Base-by-base conservation (phyloP, 768 basidiomycete species). In the Boletus speciosus region DNA sequence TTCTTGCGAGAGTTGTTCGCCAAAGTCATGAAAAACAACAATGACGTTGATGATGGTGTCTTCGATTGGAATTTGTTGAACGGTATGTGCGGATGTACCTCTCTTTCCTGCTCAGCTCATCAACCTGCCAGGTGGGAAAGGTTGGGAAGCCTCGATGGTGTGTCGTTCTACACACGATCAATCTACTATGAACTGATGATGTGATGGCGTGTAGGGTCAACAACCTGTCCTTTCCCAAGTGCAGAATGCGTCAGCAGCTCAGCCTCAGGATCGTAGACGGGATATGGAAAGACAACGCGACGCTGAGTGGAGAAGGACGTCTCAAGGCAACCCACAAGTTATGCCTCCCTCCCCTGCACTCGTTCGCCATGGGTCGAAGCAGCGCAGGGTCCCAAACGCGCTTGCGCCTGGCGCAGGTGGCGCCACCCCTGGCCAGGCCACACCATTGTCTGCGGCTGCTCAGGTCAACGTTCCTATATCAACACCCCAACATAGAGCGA, bases 11-110 rank as follows among this genome's bases (percentile, higher is more conserved):
- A 98, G 63, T 77, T 99, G 50, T 98, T 98, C 70, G 80, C 86
- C 52, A 98, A 98, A 70, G 87, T 97, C 46, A 78, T 98, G 74
- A 94, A 94, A 78, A 92, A 84, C 68, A 88, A 85, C 60, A 86
- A 85, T 54, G 97, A 98, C 62, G 70, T 85, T 25, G 97, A 99
- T 59, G 97, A 98, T 73, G 88, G 88, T 19, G 79, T 93, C 32
- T 98, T 90, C 71, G 97, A 99, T 71, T 99, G 97, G 97, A 97
- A 96, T 76, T 61, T 87, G 55, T 73, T 98, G 48, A 94, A 98
- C 65, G 85, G 88, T 88, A 59, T 53, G 77, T 55, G 23, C 16
- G 21, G 19, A 31, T 21, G 16, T 42, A 15, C 5, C 15, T 46
- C 25, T 48, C 5, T 45, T 25, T 45, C 52, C 31, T 27, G 16